Base-by-base conservation (phyloP, 2,329 filamentous ascomycete genomes). In the Lachnellula hyalina region DNA sequence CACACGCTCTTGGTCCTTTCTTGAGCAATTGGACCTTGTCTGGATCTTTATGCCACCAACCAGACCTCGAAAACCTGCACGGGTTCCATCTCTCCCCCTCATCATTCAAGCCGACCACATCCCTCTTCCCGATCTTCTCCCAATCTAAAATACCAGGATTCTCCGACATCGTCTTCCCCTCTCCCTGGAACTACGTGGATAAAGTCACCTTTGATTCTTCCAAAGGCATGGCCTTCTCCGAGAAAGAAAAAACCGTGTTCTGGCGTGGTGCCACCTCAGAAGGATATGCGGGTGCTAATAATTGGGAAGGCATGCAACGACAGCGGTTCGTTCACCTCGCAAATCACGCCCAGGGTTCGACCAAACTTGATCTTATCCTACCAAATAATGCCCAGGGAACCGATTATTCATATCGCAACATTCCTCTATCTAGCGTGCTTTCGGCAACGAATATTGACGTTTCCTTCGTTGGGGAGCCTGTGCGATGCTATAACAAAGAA, bases 291-390 rank as follows among this genome's bases (percentile, higher is more conserved):
- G 61, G 73, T 64, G 44, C 71, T 71, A 57, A 79, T 4, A 79
- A 76, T 34, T 86, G 83, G 82, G 75, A 74, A 17, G 75, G 75
- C 0, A 84, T 84, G 59, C 75, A 84, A 35, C 75, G 82, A 5
- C 82, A 84, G 53, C 76, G 83, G 9, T 80, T 86, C 57, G 74
- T 85, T 7, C 70, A 76, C 44, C 75, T 82, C 71, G 68, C 79
- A 23, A 81, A 81, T 8, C 52, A 54, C 51, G 71, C 73, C 1
- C 76, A 75, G 1, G 66, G 68, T n/a, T 71, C 79, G 2, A 56
- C 61, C 2, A 55, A 63, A 3, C 54, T 59, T 23, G 51, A 60
- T 2, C 61, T 66, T 11, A 51, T 68, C 19, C 52, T 55, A 12
- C 55, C 65, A 34, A 44, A 19, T 66, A 56, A 46, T 54, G 57